Evolutionary conservation across 352 stramenopile species (phyloP).

Genomic region (Phytophthora hybrid): DNA sequence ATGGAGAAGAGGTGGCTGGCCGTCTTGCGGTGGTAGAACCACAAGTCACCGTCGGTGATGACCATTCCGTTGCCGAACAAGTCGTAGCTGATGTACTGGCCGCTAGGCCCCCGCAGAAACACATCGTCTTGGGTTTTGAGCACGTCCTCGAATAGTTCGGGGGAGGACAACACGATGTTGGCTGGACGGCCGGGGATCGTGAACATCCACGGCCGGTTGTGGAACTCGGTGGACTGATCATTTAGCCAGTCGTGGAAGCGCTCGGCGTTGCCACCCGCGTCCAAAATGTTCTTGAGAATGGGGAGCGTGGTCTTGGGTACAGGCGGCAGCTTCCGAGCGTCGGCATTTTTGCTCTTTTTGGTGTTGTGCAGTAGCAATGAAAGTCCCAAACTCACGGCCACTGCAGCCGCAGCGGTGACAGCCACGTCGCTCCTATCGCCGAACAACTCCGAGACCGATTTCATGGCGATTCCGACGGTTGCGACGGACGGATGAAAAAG

Average conservation of each 20-base stretch:
- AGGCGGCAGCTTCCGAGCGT: conserved; percentile 34
- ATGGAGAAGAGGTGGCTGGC: conserved; percentile 89
- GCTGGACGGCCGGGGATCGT: conserved; percentile 40
- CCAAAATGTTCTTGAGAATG: conserved; percentile 54
- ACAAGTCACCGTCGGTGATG: conserved; percentile 46
- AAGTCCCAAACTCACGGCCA: conserved; percentile 39
- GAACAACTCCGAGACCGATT: conserved; percentile 29
- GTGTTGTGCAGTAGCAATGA: conserved; percentile 33
- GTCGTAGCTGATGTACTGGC: conserved; percentile 47
- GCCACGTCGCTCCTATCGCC: conserved; percentile 23
- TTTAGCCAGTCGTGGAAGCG: conserved; percentile 63
- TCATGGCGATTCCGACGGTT: conserved; percentile 27
- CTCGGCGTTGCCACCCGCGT: conserved; percentile 32
- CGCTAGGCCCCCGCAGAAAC: conserved; percentile 64
- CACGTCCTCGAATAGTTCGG: conserved; percentile 55
- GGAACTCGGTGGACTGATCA: conserved; percentile 45
- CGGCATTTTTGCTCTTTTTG: conserved; percentile 25
- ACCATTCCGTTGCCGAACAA: conserved; percentile 72
- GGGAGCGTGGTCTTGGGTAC: conserved; percentile 43
- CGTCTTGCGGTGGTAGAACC: conserved; percentile 76
- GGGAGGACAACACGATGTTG: conserved; percentile 52
- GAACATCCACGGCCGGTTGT: conserved; percentile 52
- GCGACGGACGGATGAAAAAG: conserved; percentile 7
- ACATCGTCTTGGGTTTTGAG: conserved; percentile 66
- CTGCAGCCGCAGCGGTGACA: conserved; percentile 24